These are phyloP conservation scores for Hordeum pubiflorum DNA, from an alignment of 202 grass and related monocot genomes.

Conservation along the genomic window DNA sequence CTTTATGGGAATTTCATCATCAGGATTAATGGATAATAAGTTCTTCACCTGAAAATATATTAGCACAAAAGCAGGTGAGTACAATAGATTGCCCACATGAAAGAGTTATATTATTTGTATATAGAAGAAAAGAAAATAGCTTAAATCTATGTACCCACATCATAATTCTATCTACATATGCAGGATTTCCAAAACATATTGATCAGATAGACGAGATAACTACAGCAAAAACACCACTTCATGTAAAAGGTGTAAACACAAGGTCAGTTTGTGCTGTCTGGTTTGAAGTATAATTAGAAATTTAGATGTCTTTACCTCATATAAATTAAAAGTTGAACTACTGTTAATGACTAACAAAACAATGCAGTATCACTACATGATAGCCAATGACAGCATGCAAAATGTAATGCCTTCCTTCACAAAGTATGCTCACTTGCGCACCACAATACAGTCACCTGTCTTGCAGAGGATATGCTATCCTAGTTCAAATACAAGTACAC, in stretches of 20 bases:
- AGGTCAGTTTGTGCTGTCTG: background rate
- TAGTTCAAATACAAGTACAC: background rate
- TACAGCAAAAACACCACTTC: background rate
- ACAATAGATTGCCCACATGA: background rate
- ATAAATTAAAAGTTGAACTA: background rate
- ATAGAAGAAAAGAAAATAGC: background rate
- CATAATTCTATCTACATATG: background rate
- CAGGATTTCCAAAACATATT: background rate
- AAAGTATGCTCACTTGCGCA: conserved; percentile 2
- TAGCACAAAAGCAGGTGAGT: background rate
- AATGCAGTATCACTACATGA: background rate
- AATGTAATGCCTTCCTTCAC: background rate
- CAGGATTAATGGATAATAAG: conserved; percentile 58
- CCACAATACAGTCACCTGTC: background rate
- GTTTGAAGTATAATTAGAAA: background rate
- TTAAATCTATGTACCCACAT: background rate
- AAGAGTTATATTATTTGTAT: background rate
- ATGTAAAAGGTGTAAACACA: background rate
- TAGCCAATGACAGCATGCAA: background rate
- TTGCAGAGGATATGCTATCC: background rate
- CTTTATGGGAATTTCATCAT: conserved; percentile 65
- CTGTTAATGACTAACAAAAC: background rate
- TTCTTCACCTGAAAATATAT: conserved; percentile 80
- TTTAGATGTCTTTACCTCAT: background rate
- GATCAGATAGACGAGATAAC: background rate